phyloP scores from a whole-genome alignment of 208 protist species.

The Acanthamoeba triangularis region DNA sequence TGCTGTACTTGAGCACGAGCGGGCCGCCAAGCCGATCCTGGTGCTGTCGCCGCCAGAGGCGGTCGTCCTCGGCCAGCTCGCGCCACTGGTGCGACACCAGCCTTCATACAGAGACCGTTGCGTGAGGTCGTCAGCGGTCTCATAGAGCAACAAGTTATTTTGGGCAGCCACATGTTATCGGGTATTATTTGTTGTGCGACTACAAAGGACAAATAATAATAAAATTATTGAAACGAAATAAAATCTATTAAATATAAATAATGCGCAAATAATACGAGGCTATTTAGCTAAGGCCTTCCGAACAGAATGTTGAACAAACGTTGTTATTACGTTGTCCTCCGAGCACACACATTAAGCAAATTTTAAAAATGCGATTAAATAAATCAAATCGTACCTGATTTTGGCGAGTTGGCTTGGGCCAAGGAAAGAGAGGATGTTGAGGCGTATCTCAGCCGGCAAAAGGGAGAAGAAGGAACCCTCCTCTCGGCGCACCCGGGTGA shows the following conservation, averaged over 20 bases:
- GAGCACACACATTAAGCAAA: no score
- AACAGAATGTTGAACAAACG: no score
- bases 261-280: neutral
- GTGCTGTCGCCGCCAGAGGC: constrained; percentile 1
- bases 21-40: constrained; percentile 14
- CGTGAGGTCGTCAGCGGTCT: no score
- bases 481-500: constrained; percentile 27
- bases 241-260: neutral
- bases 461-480: constrained; percentile 54
- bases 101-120: neutral
- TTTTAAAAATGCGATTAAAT: neutral
- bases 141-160: neutral
- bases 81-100: constrained; percentile 61
- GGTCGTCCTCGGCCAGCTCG: constrained; percentile 44
- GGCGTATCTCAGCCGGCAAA: neutral
- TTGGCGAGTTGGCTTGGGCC: constrained; percentile 36
- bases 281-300: no score
- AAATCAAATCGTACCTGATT: constrained; percentile 21
- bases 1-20: constrained; percentile 67
- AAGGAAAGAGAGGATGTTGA: constrained; percentile 58
- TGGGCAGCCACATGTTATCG: neutral
- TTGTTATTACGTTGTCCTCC: no score
- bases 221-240: neutral
- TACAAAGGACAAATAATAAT: neutral
- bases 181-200: no score